Conservation (phyloP, 495 filamentous ascomycete species). For the Penicillium turbatum region DNA sequence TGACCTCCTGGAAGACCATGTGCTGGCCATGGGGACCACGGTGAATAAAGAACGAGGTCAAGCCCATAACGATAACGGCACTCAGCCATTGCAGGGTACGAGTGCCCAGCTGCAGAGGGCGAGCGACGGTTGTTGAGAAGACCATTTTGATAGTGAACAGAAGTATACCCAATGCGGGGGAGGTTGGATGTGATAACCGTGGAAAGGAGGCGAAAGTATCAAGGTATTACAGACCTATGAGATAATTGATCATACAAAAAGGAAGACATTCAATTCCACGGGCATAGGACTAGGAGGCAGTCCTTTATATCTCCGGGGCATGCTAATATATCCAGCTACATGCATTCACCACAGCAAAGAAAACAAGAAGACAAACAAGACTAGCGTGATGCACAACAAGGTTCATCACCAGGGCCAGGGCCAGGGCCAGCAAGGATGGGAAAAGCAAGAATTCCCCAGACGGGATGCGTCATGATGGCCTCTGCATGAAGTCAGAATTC, state of each 20-base stretch:
- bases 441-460: slow-evolving; percentile 23
- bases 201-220: not conserved
- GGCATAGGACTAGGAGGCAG: not conserved
- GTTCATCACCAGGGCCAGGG: slow-evolving; percentile 6
- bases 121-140: slow-evolving; percentile 27
- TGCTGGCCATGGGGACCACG: slow-evolving; percentile 38
- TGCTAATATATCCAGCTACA: not conserved
- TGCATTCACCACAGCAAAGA: slow-evolving; percentile 7
- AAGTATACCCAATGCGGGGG: not conserved
- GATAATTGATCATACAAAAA: not conserved
- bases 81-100: slow-evolving; percentile 49
- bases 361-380: slow-evolving; percentile 20
- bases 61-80: slow-evolving; percentile 57
- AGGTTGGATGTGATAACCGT: not conserved
- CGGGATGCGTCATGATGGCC: slow-evolving; percentile 35
- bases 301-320: slow-evolving; percentile 9
- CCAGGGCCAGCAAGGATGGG: slow-evolving; percentile 12
- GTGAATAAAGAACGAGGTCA: slow-evolving; percentile 53
- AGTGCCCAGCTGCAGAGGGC: slow-evolving; percentile 35
- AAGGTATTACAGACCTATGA: not conserved
- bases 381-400: slow-evolving; percentile 10
- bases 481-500: slow-evolving; percentile 26
- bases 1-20: slow-evolving; percentile 52
- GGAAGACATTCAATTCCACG: not conserved
- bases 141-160: slow-evolving; percentile 21